phyloP scores from a whole-genome alignment of 495 filamentous ascomycete genomes.

The Annulohypoxylon bovei region DNA sequence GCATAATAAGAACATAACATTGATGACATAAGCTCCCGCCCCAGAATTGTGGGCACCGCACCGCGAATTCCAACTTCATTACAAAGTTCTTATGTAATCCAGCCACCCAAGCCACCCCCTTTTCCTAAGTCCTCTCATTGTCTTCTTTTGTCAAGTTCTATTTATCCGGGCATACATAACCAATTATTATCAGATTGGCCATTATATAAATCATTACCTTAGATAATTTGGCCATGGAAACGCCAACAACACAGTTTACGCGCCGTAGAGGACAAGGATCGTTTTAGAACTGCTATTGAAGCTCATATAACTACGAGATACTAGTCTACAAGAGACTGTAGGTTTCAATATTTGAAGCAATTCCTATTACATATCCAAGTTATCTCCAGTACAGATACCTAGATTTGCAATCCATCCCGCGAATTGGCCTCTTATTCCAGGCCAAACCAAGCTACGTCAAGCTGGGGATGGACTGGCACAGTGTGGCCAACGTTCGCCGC shows the following conservation, averaged over 20 bases:
- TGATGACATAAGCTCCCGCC: neutral
- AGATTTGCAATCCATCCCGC: neutral
- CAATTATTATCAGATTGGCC: neutral
- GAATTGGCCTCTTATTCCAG: neutral
- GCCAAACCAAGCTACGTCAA: slow-evolving; percentile 58
- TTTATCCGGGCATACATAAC: slow-evolving; percentile 25
- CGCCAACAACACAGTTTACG: neutral
- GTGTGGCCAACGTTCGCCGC: slow-evolving; percentile 61
- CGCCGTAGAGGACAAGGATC: neutral
- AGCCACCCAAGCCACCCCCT: neutral
- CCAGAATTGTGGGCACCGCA: neutral
- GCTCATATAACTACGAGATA: too few relatives aligned
- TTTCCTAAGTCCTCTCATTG: neutral
- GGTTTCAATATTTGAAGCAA: neutral
- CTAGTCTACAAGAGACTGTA: neutral
- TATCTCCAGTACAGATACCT: neutral
- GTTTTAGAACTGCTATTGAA: too few relatives aligned
- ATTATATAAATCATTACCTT: neutral
- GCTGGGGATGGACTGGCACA: slow-evolving; percentile 51
- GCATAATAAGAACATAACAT: neutral
- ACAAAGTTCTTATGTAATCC: neutral
- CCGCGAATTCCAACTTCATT: neutral
- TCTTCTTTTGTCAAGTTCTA: slow-evolving; percentile 19
- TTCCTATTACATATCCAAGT: neutral
- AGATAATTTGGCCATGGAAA: neutral